These are phyloP conservation scores for Aspergillus thermomutatus DNA, from an alignment of 2,329 filamentous ascomycete genomes.

Conservation along the genomic window DNA sequence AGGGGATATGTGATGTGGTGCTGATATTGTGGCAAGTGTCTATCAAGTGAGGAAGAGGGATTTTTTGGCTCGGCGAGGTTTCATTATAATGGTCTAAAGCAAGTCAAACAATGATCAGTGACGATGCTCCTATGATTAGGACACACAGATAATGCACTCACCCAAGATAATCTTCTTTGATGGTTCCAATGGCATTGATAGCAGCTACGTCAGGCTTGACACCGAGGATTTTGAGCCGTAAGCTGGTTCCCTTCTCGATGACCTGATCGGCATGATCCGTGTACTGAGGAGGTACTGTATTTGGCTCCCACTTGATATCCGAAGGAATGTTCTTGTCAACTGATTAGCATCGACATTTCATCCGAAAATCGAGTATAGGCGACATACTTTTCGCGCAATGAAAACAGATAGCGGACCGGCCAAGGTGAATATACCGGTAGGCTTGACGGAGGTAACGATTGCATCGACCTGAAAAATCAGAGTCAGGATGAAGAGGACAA, in stretches of 20 bases:
- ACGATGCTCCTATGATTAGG: neutral
- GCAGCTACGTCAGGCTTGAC: constrained; percentile 88
- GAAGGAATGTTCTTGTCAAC: constrained; percentile 62
- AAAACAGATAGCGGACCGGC: constrained; percentile 49
- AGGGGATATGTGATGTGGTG: neutral
- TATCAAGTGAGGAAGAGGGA: constrained; percentile 15
- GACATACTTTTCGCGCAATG: constrained; percentile 66
- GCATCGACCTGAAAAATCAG: constrained; percentile 71
- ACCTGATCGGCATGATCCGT: constrained; percentile 92
- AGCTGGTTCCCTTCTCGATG: constrained; percentile 89
- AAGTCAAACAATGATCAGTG: constrained; percentile 11
- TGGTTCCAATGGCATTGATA: constrained; percentile 96
- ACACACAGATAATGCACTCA: constrained; percentile 22
- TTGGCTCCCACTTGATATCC: constrained; percentile 91
- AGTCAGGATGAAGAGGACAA: constrained; percentile 25
- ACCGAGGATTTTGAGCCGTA: constrained; percentile 92
- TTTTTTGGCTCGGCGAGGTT: constrained; percentile 18
- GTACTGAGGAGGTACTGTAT: constrained; percentile 93
- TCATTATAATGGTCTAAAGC: constrained; percentile 29
- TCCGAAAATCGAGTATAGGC: constrained; percentile 8
- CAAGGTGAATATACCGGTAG: constrained; percentile 71
- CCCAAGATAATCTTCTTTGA: constrained; percentile 69
- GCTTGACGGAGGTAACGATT: constrained; percentile 85
- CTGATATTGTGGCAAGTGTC: constrained; percentile 14
- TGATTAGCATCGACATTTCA: constrained; percentile 13